These are phyloP conservation scores for Trametes polyzona DNA, from an alignment of 1,284 basidiomycete species.

Conservation along the genomic window DNA sequence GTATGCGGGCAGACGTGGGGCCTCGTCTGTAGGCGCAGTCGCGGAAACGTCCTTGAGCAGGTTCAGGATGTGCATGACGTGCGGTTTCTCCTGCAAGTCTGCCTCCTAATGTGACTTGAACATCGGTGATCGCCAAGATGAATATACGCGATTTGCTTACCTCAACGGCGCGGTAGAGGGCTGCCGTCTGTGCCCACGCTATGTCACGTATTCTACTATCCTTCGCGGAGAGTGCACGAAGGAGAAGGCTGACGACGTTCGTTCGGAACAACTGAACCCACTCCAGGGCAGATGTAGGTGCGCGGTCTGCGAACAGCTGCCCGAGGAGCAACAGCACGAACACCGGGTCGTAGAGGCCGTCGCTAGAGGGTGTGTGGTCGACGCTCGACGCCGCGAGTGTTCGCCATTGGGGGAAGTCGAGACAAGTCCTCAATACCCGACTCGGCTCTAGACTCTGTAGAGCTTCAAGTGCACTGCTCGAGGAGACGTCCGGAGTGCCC, in stretches of 20 bases:
- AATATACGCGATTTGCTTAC: constrained; percentile 43
- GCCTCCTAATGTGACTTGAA: constrained; percentile 45
- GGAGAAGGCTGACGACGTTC: constrained; percentile 76
- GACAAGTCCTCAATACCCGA: constrained; percentile 73
- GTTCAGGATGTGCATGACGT: constrained; percentile 77
- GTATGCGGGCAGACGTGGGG: constrained; percentile 70
- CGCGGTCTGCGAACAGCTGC: constrained; percentile 61
- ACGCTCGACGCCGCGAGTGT: constrained; percentile 42
- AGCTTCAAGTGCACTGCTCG: constrained; percentile 60
- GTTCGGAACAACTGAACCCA: constrained; percentile 90
- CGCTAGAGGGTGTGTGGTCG: constrained; percentile 35
- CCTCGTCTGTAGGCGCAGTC: constrained; percentile 37
- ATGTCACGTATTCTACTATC: constrained; percentile 62
- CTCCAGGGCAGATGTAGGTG: constrained; percentile 62
- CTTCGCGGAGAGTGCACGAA: constrained; percentile 76
- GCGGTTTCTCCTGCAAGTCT: constrained; percentile 81
- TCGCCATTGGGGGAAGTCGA: constrained; percentile 71
- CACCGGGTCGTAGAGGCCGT: constrained; percentile 77
- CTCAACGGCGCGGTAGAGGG: constrained; percentile 58
- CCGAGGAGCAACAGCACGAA: constrained; percentile 76
- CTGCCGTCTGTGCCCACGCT: constrained; percentile 56
- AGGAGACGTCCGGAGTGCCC: constrained; percentile 43
- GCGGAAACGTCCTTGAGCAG: constrained; percentile 68
- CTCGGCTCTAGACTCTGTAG: constrained; percentile 73
- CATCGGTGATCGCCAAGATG: neutral